Conservation (phyloP, 1,284 basidiomycete genomes). For the Malassezia caprae region DNA sequence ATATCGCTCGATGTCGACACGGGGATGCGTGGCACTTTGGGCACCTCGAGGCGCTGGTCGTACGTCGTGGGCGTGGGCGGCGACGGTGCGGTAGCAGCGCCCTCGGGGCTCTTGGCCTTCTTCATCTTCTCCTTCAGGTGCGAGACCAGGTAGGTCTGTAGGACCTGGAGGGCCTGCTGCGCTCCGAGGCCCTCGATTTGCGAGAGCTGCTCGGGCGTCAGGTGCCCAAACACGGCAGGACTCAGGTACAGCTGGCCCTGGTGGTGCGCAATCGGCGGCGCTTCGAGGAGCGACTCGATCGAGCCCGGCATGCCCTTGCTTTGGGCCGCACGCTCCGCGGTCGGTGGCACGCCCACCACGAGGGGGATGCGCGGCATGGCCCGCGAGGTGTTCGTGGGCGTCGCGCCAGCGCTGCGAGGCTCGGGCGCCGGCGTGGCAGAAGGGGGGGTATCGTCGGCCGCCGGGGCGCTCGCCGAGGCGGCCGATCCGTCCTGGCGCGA, state of each 20-base stretch:
- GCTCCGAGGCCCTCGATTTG: constrained; percentile 71
- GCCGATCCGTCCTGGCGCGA: neutral
- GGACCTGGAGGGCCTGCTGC: constrained; percentile 66
- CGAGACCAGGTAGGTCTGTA: constrained; percentile 73
- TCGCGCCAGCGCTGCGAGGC: neutral
- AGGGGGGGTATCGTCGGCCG: neutral
- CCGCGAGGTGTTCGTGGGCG: constrained; percentile 3
- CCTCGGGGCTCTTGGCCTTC: constrained; percentile 15
- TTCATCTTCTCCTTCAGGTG: constrained; percentile 67
- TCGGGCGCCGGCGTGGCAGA: neutral
- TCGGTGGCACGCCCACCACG: constrained; percentile 56
- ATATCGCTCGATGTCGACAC: neutral
- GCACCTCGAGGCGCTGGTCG: constrained; percentile 15
- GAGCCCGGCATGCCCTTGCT: constrained; percentile 39
- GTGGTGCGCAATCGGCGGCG: constrained; percentile 69
- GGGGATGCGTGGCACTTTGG: constrained; percentile 14
- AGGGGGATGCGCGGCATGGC: constrained; percentile 53
- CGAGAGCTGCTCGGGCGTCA: constrained; percentile 62
- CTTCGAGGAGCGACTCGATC: constrained; percentile 49
- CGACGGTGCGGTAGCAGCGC: neutral
- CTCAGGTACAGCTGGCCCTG: constrained; percentile 73
- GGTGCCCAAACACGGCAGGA: constrained; percentile 69
- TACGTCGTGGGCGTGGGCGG: neutral
- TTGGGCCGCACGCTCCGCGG: constrained; percentile 44
- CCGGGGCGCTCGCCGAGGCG: neutral